Conservation (phyloP, 1,284 basidiomycete genomes). For the Agroathelia rolfsii region DNA sequence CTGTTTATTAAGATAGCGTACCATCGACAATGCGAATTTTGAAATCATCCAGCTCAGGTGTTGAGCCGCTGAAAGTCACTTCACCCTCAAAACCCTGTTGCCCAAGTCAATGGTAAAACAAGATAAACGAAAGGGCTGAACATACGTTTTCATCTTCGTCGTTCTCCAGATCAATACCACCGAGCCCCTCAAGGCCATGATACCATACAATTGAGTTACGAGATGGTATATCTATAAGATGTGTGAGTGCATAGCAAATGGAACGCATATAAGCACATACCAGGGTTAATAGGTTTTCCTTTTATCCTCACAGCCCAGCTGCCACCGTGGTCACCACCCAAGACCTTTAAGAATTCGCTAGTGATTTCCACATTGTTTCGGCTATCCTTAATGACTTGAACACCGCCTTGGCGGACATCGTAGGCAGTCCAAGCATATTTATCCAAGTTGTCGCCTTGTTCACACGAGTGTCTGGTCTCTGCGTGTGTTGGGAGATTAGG, state of each 20-base stretch:
- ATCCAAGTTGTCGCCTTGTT: slow-evolving; percentile 75
- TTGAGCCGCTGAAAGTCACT: slow-evolving; percentile 60
- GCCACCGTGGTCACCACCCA: slow-evolving; percentile 71
- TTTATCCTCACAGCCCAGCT: slow-evolving; percentile 87
- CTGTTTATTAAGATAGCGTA: slow-evolving; percentile 19
- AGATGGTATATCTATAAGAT: slow-evolving; percentile 37
- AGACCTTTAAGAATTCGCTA: slow-evolving; percentile 77
- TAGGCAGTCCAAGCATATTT: slow-evolving; percentile 84
- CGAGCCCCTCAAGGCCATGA: slow-evolving; percentile 77
- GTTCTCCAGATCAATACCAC: slow-evolving; percentile 70
- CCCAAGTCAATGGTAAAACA: slow-evolving; percentile 7
- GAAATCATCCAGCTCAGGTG: slow-evolving; percentile 76
- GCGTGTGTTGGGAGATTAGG: no score
- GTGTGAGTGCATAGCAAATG: slow-evolving; percentile 2
- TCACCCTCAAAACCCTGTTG: slow-evolving; percentile 62
- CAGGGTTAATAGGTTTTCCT: slow-evolving; percentile 65
- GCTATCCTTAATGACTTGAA: slow-evolving; percentile 76
- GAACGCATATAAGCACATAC: slow-evolving; percentile 30
- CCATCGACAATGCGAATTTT: slow-evolving; percentile 74
- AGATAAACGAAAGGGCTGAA: slow-evolving; percentile 5
- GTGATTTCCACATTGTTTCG: slow-evolving; percentile 79
- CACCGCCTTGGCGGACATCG: slow-evolving; percentile 77
- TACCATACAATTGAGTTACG: slow-evolving; percentile 78
- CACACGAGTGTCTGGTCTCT: slow-evolving; percentile 85
- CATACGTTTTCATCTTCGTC: slow-evolving; percentile 64